A percentile compares a stretch with the other conserved stretches of the same genome.
Evolutionary conservation across 1,284 basidiomycete genomes (phyloP).

Genomic region (Cutaneotrichosporon cutaneum): DNA sequence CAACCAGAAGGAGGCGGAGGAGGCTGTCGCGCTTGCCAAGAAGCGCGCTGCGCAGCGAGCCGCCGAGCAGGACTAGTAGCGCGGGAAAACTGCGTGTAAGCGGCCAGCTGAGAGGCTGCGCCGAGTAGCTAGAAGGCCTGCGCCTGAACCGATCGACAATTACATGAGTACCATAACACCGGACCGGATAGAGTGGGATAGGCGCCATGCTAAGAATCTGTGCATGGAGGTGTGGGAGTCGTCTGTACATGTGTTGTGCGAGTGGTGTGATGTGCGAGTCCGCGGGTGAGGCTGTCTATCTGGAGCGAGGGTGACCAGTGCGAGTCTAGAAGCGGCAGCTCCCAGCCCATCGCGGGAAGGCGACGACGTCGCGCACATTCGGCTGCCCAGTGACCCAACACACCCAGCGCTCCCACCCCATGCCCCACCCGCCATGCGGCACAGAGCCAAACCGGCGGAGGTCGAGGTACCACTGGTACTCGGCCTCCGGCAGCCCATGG

Average conservation of each 20-base stretch:
- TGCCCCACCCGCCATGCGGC: constrained; percentile 86
- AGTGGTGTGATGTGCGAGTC: background rate
- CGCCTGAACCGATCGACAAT: background rate
- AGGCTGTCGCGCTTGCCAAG: constrained; percentile 48
- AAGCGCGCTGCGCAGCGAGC: constrained; percentile 33
- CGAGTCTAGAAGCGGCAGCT: constrained; percentile 51
- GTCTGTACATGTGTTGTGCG: background rate
- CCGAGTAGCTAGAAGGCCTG: background rate
- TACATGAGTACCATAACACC: background rate
- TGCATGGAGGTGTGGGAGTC: background rate
- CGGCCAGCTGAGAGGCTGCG: background rate
- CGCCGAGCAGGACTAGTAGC: constrained; percentile 18
- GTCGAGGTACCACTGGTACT: constrained; percentile 83
- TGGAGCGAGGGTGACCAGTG: background rate
- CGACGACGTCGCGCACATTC: constrained; percentile 83
- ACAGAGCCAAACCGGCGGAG: constrained; percentile 73
- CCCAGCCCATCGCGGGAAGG: constrained; percentile 85
- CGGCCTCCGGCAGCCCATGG: constrained; percentile 58
- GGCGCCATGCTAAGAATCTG: constrained; percentile 1
- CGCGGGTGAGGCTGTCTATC: background rate
- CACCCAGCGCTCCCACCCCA: constrained; percentile 86
- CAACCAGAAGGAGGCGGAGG: constrained; percentile 51
- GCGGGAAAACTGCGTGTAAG: background rate
- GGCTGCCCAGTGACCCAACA: constrained; percentile 78
- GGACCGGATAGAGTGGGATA: background rate